These are phyloP conservation scores for Meyerozyma smithsonii DNA, from an alignment of 1,139 yeast genomes.

Conservation along the genomic window DNA sequence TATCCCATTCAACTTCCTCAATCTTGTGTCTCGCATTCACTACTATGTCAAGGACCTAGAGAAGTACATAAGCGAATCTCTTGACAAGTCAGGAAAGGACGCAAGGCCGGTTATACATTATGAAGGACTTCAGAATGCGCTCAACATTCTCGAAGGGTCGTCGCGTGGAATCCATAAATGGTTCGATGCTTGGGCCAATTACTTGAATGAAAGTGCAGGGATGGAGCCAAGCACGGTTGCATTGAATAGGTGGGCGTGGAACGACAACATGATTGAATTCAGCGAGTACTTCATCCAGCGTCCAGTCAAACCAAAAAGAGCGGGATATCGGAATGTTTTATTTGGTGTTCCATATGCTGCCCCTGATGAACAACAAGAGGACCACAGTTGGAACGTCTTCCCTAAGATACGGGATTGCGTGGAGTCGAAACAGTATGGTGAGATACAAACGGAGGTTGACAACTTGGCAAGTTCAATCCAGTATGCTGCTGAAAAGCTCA, in stretches of 20 bases:
- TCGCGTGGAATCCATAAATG: constrained; percentile 35
- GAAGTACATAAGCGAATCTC: constrained; percentile 27
- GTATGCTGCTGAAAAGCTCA: constrained; percentile 15
- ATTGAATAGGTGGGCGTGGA: constrained; percentile 76
- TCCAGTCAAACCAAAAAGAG: constrained; percentile 37
- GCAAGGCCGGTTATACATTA: constrained; percentile 20
- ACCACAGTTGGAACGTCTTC: constrained; percentile 60
- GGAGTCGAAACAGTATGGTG: constrained; percentile 41
- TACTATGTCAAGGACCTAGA: constrained; percentile 47
- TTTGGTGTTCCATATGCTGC: constrained; percentile 68
- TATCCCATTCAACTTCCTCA: constrained; percentile 61
- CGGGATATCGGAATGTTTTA: constrained; percentile 64
- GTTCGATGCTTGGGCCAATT: constrained; percentile 51
- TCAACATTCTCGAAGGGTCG: constrained; percentile 19
- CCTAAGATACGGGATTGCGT: constrained; percentile 73
- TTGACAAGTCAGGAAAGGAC: constrained; percentile 15
- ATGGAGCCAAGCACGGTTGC: constrained; percentile 69
- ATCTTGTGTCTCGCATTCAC: constrained; percentile 43
- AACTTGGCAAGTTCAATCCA: constrained; percentile 36
- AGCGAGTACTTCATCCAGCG: constrained; percentile 43
- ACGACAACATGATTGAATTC: constrained; percentile 55
- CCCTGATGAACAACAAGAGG: constrained; percentile 35
- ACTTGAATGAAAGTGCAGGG: constrained; percentile 28
- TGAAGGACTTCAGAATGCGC: constrained; percentile 21
- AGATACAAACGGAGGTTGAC: constrained; percentile 55